A percentile compares a stretch with the other conserved stretches of the same genome.
These are phyloP conservation scores for Jatropha curcas DNA, from an alignment of 345 rosid species.

Conservation along the genomic window DNA sequence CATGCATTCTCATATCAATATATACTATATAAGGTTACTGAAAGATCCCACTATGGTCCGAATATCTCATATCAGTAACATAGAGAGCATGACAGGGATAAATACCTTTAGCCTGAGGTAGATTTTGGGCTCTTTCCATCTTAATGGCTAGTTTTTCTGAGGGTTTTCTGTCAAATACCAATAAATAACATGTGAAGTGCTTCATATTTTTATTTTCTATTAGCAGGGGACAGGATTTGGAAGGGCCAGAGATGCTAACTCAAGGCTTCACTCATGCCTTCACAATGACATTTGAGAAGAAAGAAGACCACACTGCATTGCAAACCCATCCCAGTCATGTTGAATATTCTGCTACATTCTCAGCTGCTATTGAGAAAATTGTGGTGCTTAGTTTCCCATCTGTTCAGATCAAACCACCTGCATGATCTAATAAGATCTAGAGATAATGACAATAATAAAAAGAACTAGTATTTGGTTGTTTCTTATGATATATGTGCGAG, in stretches of 20 bases:
- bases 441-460: background rate
- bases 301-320: conserved; percentile 70
- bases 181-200: background rate
- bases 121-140: no score
- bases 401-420: conserved; percentile 45
- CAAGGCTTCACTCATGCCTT: conserved; percentile 91
- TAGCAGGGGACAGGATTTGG: conserved; percentile 78
- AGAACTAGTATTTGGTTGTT: background rate
- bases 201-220: background rate
- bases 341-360: conserved; percentile 77
- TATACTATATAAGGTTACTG: background rate
- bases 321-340: conserved; percentile 65
- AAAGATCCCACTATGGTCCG: no score
- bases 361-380: conserved; percentile 72
- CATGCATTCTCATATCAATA: background rate
- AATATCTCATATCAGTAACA: no score
- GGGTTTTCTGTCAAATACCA: no score
- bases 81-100: no score
- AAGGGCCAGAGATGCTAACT: conserved; percentile 83
- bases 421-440: conserved; percentile 11
- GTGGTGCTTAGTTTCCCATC: conserved; percentile 71
- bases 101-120: no score
- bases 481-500: background rate
- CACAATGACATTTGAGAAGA: conserved; percentile 71
- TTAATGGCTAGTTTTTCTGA: no score